phyloP scores from a whole-genome alignment of 345 rosid genomes.

The Eucalyptus tenuipes region DNA sequence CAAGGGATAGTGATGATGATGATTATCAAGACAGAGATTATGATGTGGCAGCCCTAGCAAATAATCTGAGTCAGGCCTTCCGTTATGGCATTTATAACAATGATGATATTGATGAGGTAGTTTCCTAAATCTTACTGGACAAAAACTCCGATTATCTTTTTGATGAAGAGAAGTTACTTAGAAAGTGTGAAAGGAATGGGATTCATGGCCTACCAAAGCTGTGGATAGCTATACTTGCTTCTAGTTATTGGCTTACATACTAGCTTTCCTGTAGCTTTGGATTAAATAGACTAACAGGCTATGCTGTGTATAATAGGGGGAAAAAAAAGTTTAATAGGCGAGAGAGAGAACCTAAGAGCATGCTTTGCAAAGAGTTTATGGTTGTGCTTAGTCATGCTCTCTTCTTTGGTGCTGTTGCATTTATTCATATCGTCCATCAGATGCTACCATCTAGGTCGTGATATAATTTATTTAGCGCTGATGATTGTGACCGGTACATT shows the following conservation, averaged over 20 bases:
- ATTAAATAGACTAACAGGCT: neutral
- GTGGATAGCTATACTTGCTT: neutral
- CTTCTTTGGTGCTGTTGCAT: neutral
- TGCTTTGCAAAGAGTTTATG: neutral
- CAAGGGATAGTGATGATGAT: constrained; percentile 87
- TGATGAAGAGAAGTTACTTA: neutral
- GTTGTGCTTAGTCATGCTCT: neutral
- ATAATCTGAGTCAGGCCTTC: constrained; percentile 86
- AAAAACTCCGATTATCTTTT: neutral
- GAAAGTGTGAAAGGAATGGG: neutral
- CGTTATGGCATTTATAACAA: constrained; percentile 77
- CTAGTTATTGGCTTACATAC: neutral
- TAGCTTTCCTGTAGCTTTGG: neutral
- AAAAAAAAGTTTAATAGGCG: neutral
- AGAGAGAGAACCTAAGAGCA: neutral
- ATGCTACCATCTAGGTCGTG: neutral
- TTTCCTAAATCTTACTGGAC: neutral
- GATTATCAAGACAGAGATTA: constrained; percentile 94
- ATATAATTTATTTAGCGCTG: neutral
- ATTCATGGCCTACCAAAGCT: neutral
- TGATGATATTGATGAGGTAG: constrained; percentile 77
- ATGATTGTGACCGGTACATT: neutral
- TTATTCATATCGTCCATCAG: neutral
- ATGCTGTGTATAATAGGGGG: neutral
- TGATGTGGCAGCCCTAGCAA: constrained; percentile 91